A percentile compares a stretch with the other conserved stretches of the same genome.
Conservation (phyloP, 139 green algal species). For the Pseudopediastrum boryanum region DNA sequence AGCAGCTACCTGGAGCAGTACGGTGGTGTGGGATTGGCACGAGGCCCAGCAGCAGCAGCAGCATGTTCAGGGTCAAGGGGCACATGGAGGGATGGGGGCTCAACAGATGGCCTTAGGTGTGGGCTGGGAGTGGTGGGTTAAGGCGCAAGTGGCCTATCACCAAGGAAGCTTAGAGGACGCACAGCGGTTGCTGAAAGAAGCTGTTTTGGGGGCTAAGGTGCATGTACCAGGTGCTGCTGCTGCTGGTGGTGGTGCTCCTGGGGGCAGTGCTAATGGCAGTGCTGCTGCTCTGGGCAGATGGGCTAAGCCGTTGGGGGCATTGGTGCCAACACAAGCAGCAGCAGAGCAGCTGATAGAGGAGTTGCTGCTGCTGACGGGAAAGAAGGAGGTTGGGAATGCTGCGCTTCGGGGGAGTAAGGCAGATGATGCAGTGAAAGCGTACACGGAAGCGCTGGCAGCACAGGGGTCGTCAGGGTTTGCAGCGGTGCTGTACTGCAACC, state of each 20-base stretch:
- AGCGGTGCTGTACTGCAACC: conserved; percentile 81
- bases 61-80: not conserved
- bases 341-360: conserved; percentile 17
- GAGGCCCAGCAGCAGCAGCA: not conserved
- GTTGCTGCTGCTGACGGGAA: conserved; percentile 21
- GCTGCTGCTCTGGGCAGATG: not conserved
- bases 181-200: not conserved
- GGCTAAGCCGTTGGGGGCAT: not conserved
- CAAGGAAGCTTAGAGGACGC: conserved; percentile 9
- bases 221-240: not conserved
- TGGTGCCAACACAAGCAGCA: conserved; percentile 15
- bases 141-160: not conserved
- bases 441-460: conserved; percentile 51
- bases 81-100: not conserved
- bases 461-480: conserved; percentile 50
- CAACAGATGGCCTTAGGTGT: not conserved
- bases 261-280: not conserved
- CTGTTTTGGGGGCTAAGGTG: not conserved
- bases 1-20: not conserved
- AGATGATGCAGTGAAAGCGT: conserved; percentile 49
- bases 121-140: conserved; percentile 22
- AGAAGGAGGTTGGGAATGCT: conserved; percentile 66
- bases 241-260: not conserved
- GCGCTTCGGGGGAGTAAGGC: conserved; percentile 49
- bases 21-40: not conserved